Percentiles rank a stretch among this genome's conserved stretches.
These are phyloP conservation scores for Neofusicoccum sp. DNA, from an alignment of 2,329 filamentous ascomycete genomes.

Conservation along the genomic window DNA sequence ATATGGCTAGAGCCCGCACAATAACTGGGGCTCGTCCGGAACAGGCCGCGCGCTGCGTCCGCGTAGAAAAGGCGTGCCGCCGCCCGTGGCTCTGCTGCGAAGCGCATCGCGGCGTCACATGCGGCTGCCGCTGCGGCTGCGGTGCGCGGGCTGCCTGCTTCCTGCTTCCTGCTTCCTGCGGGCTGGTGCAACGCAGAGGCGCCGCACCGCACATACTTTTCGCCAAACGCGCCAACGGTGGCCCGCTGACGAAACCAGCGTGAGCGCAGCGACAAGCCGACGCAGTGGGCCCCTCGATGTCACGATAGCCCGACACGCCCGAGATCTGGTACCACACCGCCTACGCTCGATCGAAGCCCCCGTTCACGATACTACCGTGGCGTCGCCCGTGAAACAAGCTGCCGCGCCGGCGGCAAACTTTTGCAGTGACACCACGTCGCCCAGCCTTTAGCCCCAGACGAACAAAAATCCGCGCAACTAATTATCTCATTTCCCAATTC, in stretches of 20 bases:
- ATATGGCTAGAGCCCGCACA: conserved; percentile 7
- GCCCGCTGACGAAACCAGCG: conserved; percentile 7
- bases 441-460: not conserved
- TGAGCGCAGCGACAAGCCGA: not conserved
- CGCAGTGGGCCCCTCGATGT: conserved; percentile 6
- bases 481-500: not conserved
- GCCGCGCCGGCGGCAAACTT: not conserved
- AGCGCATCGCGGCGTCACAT: conserved; percentile 10
- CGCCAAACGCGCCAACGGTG: conserved; percentile 4
- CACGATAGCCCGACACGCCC: conserved; percentile 17
- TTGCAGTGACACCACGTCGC: conserved; percentile 9
- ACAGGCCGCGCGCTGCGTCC: conserved; percentile 1
- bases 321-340: conserved; percentile 14
- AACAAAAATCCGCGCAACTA: not conserved
- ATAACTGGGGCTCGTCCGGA: conserved; percentile 8
- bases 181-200: not conserved
- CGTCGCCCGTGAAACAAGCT: not conserved
- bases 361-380: not conserved
- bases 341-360: conserved; percentile 7
- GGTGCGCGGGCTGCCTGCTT: not conserved
- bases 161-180: not conserved
- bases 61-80: not conserved
- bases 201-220: not conserved
- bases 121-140: not conserved
- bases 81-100: not conserved